These are phyloP conservation scores for Sungouiozyma intestinalis DNA, from an alignment of 805 yeast genomes.

Conservation along the genomic window DNA sequence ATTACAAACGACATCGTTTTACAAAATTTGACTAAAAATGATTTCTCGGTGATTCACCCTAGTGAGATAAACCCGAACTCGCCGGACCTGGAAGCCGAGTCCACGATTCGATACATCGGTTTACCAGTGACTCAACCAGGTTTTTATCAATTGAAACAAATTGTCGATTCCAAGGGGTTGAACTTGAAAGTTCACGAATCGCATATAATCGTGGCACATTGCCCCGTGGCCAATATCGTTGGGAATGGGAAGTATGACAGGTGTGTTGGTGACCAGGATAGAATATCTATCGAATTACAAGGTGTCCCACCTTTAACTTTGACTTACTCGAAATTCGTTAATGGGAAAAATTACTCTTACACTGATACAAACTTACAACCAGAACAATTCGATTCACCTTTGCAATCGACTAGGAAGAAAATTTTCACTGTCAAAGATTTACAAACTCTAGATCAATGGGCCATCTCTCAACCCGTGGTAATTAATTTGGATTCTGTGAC, in stretches of 20 bases:
- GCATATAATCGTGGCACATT: conserved; percentile 55
- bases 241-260: conserved; percentile 34
- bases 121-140: conserved; percentile 66
- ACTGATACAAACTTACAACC: conserved; percentile 42
- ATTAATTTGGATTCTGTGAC: conserved; percentile 36
- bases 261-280: conserved; percentile 55
- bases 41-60: conserved; percentile 35
- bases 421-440: conserved; percentile 28
- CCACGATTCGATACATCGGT: conserved; percentile 44
- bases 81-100: conserved; percentile 8
- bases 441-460: conserved; percentile 32
- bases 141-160: conserved; percentile 57
- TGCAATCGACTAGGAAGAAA: conserved; percentile 23
- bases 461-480: conserved; percentile 33
- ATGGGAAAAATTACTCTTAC: conserved; percentile 21
- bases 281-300: conserved; percentile 40
- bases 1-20: conserved; percentile 37
- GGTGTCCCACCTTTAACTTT: conserved; percentile 77
- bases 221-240: conserved; percentile 62
- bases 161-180: conserved; percentile 54
- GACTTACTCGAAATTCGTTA: conserved; percentile 40
- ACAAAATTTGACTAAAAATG: conserved; percentile 46
- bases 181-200: conserved; percentile 51
- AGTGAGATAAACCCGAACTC: conserved; percentile 14
- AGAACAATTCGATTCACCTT: conserved; percentile 41